A percentile compares a stretch with the other conserved stretches of the same genome.
phyloP scores from a whole-genome alignment of 352 stramenopile species.

The Globisporangium paddicum region DNA sequence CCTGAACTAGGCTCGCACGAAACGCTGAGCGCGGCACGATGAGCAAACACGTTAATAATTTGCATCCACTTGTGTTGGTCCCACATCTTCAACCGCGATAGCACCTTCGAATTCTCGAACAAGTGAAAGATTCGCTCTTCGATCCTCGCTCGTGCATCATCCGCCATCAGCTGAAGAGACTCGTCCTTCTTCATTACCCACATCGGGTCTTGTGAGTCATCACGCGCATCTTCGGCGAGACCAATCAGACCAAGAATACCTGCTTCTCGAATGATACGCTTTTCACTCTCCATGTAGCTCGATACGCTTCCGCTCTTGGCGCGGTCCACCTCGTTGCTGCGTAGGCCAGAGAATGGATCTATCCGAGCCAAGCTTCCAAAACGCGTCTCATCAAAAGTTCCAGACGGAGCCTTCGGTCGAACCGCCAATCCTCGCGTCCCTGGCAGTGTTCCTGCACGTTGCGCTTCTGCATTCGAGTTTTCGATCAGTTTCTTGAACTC shows the following conservation, averaged over 20 bases:
- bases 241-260: conserved; percentile 57
- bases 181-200: conserved; percentile 36
- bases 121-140: conserved; percentile 74
- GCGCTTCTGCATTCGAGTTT: conserved; percentile 53
- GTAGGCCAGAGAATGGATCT: conserved; percentile 37
- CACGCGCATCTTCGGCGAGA: conserved; percentile 54
- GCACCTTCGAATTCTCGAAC: conserved; percentile 40
- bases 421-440: conserved; percentile 18
- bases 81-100: conserved; percentile 57
- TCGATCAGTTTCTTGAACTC: conserved; percentile 74
- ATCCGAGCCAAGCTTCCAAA: conserved; percentile 45
- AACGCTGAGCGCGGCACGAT: conserved; percentile 57
- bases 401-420: conserved; percentile 54
- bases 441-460: conserved; percentile 33
- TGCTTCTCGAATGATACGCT: conserved; percentile 34
- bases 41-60: conserved; percentile 67
- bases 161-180: conserved; percentile 49
- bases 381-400: conserved; percentile 48
- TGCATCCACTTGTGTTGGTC: conserved; percentile 84
- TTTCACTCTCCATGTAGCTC: conserved; percentile 24
- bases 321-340: conserved; percentile 1
- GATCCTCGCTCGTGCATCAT: conserved; percentile 52
- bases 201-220: conserved; percentile 46
- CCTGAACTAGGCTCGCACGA: conserved; percentile 65
- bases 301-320: conserved; percentile 13